Conservation (phyloP, 2,329 filamentous ascomycete species). For the Fusarium equiseti region DNA sequence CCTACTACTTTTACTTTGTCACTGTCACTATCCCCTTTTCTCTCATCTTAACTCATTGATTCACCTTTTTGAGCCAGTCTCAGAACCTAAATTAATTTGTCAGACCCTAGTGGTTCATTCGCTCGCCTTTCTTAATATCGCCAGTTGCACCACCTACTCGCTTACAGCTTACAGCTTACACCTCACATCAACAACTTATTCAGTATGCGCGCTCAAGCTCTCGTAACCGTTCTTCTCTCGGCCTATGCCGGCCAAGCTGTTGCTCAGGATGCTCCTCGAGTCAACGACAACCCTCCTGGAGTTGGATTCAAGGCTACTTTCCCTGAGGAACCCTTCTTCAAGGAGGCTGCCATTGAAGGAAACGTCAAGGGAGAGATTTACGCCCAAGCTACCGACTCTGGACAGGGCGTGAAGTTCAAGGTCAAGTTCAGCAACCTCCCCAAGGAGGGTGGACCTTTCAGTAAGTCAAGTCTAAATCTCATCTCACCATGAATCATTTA, state of each 20-base stretch:
- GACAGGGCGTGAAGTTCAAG: slow-evolving; percentile 67
- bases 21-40: slow-evolving; percentile 1
- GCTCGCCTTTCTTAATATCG: slow-evolving; percentile 18
- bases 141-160: slow-evolving; percentile 6
- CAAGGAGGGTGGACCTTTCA: slow-evolving; percentile 67
- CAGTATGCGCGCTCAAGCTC: slow-evolving; percentile 42
- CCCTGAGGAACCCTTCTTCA: slow-evolving; percentile 65
- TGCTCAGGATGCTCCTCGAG: slow-evolving; percentile 61
- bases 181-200: slow-evolving; percentile 1
- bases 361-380: slow-evolving; percentile 67
- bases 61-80: slow-evolving; percentile 32
- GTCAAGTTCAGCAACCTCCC: slow-evolving; percentile 71
- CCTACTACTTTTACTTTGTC: slow-evolving; percentile 10
- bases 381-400: slow-evolving; percentile 60
- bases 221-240: slow-evolving; percentile 47
- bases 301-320: slow-evolving; percentile 68
- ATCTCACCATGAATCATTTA: not conserved
- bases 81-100: slow-evolving; percentile 12
- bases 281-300: slow-evolving; percentile 67
- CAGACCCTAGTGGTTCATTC: slow-evolving; percentile 32
- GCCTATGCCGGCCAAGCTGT: slow-evolving; percentile 47
- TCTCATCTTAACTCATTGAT: slow-evolving; percentile 18
- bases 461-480: slow-evolving; percentile 57
- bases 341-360: slow-evolving; percentile 59
- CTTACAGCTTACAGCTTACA: slow-evolving; percentile 12